Base-by-base conservation (phyloP, 805 yeast species). In the Ogataea haglerorum region DNA sequence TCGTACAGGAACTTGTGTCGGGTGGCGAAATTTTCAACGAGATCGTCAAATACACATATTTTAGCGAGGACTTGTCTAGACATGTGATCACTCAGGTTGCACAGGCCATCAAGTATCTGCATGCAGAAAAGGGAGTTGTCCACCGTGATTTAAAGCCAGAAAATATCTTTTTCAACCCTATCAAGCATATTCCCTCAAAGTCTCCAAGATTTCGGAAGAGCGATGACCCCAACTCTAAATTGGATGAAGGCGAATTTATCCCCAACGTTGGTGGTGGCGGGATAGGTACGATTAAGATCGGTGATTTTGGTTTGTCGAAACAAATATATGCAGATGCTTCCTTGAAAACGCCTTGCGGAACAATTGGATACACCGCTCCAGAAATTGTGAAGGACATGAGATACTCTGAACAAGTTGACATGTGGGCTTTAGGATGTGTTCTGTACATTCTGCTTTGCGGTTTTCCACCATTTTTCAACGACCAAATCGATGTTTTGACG, bases 371-470 rank as follows among this genome's bases (percentile, higher is more conserved):
- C 58, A 91, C 98, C 2, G 99, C 99, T 0, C 99, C 99, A 0
- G 99, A 93, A 63, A 91, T 93, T 52, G 98, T 93, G 29, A 81
- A 84, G 49, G 98, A 93, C 62, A 95, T 90, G 67, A 74, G 81
- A 34, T 93, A 93, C 59, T 85, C 96, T 2, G 88, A 86, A 67
- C 84, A 89, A 48, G 99, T 93, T 26, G 99, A 93, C 61, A 87
- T 93, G 93, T 93, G 99, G 99, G 97, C 97, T 5, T 70, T 93
- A 40, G 99, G 99, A 0, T 93, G 99, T 66, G 96, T 93, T 0
- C 66, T 93, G 40, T 93, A 93, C 59, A 93, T 98, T 0, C 69
- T 93, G 30, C 68, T 93, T 25, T 93, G 98, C 67, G 99, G 99
- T 3, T 93, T 93, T 65, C 99, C 99, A 1, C 99, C 99, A 5